phyloP scores from a whole-genome alignment of 2,329 filamentous ascomycete genomes.

The Daldinia sp. region DNA sequence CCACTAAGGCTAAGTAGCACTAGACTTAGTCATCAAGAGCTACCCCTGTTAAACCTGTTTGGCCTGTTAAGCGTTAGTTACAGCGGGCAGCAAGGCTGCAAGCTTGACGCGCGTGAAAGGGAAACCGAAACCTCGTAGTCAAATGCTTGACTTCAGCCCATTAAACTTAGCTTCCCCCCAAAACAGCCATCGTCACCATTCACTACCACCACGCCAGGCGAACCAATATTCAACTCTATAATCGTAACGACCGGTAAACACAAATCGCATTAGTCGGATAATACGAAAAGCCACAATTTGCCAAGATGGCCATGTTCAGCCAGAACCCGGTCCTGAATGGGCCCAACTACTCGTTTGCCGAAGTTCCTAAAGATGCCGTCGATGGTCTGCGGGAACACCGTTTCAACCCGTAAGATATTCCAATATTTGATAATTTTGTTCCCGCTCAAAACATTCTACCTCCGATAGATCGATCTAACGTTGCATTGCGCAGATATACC shows the following conservation, averaged over 20 bases:
- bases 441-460: background rate
- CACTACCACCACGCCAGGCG: constrained; percentile 26
- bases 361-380: constrained; percentile 65
- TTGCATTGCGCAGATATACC: constrained; percentile 75
- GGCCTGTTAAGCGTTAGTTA: background rate
- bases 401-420: constrained; percentile 84
- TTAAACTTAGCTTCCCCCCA: constrained; percentile 21
- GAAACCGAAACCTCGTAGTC: constrained; percentile 28
- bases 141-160: constrained; percentile 41
- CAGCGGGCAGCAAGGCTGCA: constrained; percentile 62
- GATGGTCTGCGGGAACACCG: constrained; percentile 77
- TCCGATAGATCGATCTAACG: constrained; percentile 18
- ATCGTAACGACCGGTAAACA: constrained; percentile 12
- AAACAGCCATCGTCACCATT: constrained; percentile 29
- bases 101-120: constrained; percentile 53
- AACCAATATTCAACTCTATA: constrained; percentile 24
- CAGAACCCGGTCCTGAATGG: constrained; percentile 77
- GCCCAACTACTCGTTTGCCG: constrained; percentile 76
- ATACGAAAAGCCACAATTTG: constrained; percentile 35
- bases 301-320: constrained; percentile 75
- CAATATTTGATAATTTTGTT: background rate
- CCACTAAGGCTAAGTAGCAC: background rate
- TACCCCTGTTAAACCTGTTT: constrained; percentile 42
- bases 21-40: constrained; percentile 46
- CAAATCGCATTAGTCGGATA: constrained; percentile 11